Base-by-base conservation (phyloP, 73 alveolate genomes). In the Blepharisma stoltei region DNA sequence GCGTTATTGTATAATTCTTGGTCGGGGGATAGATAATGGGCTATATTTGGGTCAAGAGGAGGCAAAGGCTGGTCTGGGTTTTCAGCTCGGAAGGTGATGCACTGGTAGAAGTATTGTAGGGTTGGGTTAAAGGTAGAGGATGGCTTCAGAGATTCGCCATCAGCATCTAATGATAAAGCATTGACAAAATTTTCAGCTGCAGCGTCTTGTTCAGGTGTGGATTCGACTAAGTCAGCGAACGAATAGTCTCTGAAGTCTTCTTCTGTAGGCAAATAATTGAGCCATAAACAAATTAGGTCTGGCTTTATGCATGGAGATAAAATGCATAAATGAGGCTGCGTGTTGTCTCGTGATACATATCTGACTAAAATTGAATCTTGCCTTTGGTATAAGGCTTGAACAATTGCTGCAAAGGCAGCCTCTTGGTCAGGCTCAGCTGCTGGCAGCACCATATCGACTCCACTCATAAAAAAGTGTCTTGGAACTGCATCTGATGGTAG, bases 231-330 rank as follows among this genome's bases (percentile, higher is more conserved):
- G 4, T 98, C 83, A 43, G 89, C 93, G 81, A 95, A 95, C 80
- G 95, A 90, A 71, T 85, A 95, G 79, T 92, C 98, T 70, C 99
- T 81, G 7, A 92, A 87, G 73, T 94, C 98, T 83, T 95, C 99
- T 23, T 83, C 85, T 37, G 99, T 95, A n/a, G 98, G 98, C 52
- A 95, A 67, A 20, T 82, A 25, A 70, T 90, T 90, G 94, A 95
- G 78, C 88, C 87, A 89, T 32, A 95, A 84, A 52, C 97, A 88
- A 54, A 91, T 91, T 55, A 89, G 90, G 25, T 88, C 88, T 48
- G 90, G 80, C 7, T 92, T 73, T 53, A 89, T 83, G 80, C 93
- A 91, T 18, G 99, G 99, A 45, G 89, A 54, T 44, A 95, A 88
- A 49, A 92, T 97, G 1, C 90, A 96, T 44, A 95, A 87, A 75